Conservation (phyloP, 305 asterid species). For the Solanum hybrid region DNA sequence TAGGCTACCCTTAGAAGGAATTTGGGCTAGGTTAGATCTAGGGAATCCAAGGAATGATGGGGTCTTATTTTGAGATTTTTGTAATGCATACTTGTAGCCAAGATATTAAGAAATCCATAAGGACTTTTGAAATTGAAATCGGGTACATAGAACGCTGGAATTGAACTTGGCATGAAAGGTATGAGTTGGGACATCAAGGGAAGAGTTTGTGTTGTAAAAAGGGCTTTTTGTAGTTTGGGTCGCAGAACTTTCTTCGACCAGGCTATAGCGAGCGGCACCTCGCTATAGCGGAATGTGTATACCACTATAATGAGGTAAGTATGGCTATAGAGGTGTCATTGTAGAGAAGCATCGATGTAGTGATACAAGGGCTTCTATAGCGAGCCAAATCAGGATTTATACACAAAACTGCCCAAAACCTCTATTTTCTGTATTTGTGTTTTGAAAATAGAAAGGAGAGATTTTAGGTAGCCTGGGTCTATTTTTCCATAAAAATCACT, state of each 20-base stretch:
- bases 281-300: not conserved
- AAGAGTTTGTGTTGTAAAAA: not conserved
- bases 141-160: not conserved
- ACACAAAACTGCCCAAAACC: not conserved
- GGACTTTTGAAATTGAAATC: not conserved
- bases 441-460: not conserved
- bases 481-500: not conserved
- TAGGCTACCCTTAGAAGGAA: not conserved
- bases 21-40: not conserved
- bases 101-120: not conserved
- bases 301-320: not conserved
- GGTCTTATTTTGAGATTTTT: not conserved
- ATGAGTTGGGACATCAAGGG: not conserved
- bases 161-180: not conserved
- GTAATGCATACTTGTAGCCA: not conserved
- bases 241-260: too few species aligned
- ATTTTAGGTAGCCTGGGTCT: not conserved
- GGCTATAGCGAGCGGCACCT: not conserved
- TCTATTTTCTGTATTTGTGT: not conserved
- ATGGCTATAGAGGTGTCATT: not conserved
- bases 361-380: not conserved
- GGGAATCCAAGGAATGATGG: not conserved
- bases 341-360: not conserved
- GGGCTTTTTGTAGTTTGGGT: not conserved
- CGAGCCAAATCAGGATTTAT: not conserved